Evolutionary conservation across 768 basidiomycete genomes (phyloP), one percentile per base, ranked within the genome.

Genomic region (Cystofilobasidium bisporidii): DNA sequence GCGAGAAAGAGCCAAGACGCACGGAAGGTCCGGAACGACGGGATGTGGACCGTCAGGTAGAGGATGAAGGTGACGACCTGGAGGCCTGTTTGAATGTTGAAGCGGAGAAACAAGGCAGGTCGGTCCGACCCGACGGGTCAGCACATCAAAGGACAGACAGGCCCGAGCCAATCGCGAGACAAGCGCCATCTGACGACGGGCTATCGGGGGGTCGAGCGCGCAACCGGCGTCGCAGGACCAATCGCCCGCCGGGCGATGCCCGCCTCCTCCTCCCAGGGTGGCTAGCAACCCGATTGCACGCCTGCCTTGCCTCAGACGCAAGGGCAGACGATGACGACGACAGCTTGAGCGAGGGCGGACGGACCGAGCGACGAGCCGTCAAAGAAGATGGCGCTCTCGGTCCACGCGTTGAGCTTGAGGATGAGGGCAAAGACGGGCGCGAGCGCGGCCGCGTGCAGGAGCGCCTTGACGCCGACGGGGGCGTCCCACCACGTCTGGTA

Each of bases 401-500:
- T 85, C 90, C 91, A 96, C 70, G 81, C 83, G 76, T 88, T 81
- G 67, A 96, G 80, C 77, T 96, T 97, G 57, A 83, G 82, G 14
- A 91, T 72, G 61, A 91, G 80, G 14, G 86, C 87, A 30, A 86
- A 72, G 41, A 96, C 75, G 15, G 89, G 89, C 22, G 92, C 81
- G 22, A 83, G 87, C 56, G 90, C 82, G 77, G 93, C 85, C 38
- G 85, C 87, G 77, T 97, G 92, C 68, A 96, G 81, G 64, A 94
- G 79, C 0, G 89, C 91, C 90, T 92, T 93, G 79, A 96, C 91
- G 48, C 90, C 93, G 32, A 87, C 87, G 3, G 93, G 93, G 1
- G 93, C 85, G 76, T 90, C 89, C 79, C 84, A 94, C 79, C 96
- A 97, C 30, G 89, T 92, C 60, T 83, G 83, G 75, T 97, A 97